Conservation (phyloP, 23 red algal species). For the Chondrus crispus region DNA sequence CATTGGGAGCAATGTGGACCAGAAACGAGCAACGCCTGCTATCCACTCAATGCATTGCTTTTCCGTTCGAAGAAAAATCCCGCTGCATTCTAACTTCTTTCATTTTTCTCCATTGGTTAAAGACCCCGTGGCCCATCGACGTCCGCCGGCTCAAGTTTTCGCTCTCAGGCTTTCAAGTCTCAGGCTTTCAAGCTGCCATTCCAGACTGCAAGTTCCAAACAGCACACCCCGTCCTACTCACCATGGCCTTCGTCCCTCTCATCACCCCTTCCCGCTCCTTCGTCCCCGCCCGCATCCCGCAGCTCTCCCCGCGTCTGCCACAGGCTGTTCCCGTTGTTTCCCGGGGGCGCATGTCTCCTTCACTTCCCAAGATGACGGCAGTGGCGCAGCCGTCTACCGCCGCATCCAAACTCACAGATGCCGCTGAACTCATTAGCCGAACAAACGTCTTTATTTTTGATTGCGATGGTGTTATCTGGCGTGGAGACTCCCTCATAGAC, state of each 20-base stretch:
- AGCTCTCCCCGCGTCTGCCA: neutral
- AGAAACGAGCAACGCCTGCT: too few species aligned
- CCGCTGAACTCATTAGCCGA: slow-evolving; percentile 45
- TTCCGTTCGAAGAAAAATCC: too few species aligned
- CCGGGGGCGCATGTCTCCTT: neutral
- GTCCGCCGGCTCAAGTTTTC: too few species aligned
- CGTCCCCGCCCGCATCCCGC: neutral
- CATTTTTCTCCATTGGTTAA: too few species aligned
- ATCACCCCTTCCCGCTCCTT: neutral
- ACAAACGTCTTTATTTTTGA: slow-evolving; percentile 92
- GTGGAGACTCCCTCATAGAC: slow-evolving; percentile 84
- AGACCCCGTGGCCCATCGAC: too few species aligned
- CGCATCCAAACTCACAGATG: slow-evolving; percentile 27
- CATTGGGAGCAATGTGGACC: too few species aligned
- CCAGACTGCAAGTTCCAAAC: too few species aligned
- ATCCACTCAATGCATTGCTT: too few species aligned
- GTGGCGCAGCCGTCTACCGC: neutral
- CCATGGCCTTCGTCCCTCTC: slow-evolving; percentile 27
- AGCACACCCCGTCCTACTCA: too few species aligned
- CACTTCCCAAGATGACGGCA: neutral
- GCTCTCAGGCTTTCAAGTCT: too few species aligned
- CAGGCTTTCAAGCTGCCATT: too few species aligned
- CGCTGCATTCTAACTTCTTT: too few species aligned
- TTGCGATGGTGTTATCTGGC: slow-evolving; percentile 98
- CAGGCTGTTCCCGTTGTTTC: neutral